Base-by-base conservation (phyloP, 1,284 basidiomycete genomes). In the Boletellus deceptivus region DNA sequence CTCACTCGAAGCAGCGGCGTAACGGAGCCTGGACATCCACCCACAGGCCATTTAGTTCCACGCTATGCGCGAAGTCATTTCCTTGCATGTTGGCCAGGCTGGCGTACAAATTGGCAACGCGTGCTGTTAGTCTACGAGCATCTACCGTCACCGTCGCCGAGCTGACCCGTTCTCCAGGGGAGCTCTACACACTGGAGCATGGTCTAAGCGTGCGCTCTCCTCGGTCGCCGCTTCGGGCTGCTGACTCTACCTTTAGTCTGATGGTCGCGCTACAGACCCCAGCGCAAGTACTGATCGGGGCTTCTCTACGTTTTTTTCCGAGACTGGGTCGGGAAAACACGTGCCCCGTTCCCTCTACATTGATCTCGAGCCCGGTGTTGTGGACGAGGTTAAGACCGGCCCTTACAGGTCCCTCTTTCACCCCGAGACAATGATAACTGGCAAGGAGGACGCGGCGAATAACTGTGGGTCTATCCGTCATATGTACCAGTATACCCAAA, bases 381-480 rank as follows among this genome's bases (percentile, higher is more conserved):
- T 98, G 68, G 96, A 98, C 68, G 94, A 96, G 67, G 94, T 99
- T 69, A 91, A 93, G 74, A 91, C 86, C 50, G 97, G 97, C 60
- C 85, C 87, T 52, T 99, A 98, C 78, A 84, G 92, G 68, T 86
- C 85, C 57, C 85, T 99, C 46, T 99, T 99, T 82, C 97, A 99
- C 77, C 97, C 97, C 11, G 97, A 99, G 80, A 97, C 94, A 56
- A 87, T 99, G 80, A 91, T 99, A 72, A 93, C 90, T 53, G 97
- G 97, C 63, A 99, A 99, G 80, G 97, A 99, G 79, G 97, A 99
- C 69, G 96, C 95, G 50, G 96, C 96, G 59, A 99, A 98, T 83
- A 99, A 99, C 74, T 99, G 92, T 94, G 63, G 66, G 89, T 70
- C 47, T 20, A 38, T 50, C 33, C 43, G 16, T 56, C 48, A 18